A percentile compares a stretch with the other conserved stretches of the same genome.
phyloP scores from a whole-genome alignment of 495 filamentous ascomycete genomes.

The Astrocystis sublimbata region DNA sequence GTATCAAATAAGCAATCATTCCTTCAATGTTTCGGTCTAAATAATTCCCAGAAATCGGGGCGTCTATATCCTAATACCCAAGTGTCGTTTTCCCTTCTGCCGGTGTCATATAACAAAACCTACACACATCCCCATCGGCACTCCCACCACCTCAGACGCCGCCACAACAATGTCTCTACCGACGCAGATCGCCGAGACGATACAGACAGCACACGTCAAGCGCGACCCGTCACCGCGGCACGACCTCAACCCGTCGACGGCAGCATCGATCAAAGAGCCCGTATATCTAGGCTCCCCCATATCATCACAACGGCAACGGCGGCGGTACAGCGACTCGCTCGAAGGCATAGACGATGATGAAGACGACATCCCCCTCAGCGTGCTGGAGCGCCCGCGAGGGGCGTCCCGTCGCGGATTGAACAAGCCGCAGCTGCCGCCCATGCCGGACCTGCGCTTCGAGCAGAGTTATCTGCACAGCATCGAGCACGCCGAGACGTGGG shows the following conservation, averaged over 20 bases:
- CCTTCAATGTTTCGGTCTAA: not conserved
- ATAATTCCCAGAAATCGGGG: not conserved
- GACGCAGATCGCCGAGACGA: slow-evolving; percentile 68
- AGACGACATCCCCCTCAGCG: slow-evolving; percentile 56
- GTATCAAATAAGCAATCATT: not conserved
- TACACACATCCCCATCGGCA: not conserved
- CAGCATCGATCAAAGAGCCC: slow-evolving; percentile 59
- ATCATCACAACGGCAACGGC: slow-evolving; percentile 27
- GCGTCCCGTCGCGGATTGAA: slow-evolving; percentile 36
- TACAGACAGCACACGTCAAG: slow-evolving; percentile 79
- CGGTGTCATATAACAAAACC: too few relatives aligned
- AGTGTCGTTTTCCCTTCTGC: too few relatives aligned
- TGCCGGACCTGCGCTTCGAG: slow-evolving; percentile 94
- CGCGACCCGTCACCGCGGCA: slow-evolving; percentile 64
- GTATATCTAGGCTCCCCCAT: slow-evolving; percentile 32
- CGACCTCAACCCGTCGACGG: slow-evolving; percentile 80
- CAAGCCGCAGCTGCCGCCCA: slow-evolving; percentile 63
- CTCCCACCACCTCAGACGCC: not conserved
- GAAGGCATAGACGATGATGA: slow-evolving; percentile 36
- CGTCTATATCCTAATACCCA: not conserved
- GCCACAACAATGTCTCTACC: slow-evolving; percentile 39
- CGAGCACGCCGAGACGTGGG: slow-evolving; percentile 70
- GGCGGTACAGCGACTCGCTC: slow-evolving; percentile 29
- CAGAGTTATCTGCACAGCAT: slow-evolving; percentile 94
- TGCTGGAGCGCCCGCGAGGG: slow-evolving; percentile 47